phyloP scores from a whole-genome alignment of 208 protist genomes.

The Borovskyia barvae region DNA sequence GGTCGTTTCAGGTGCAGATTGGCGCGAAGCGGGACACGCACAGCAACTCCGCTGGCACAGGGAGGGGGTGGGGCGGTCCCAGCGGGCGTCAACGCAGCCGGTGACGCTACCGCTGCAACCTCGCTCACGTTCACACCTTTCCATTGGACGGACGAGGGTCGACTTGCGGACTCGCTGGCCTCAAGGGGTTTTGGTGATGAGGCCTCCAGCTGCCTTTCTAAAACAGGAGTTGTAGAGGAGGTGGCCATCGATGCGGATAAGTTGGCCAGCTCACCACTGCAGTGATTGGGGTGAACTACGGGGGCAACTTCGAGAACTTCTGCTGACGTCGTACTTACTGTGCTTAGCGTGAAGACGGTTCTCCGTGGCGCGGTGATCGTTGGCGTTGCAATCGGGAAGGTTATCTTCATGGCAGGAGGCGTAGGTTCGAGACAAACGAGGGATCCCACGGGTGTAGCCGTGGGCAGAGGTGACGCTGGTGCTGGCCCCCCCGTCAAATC shows the following conservation, averaged over 20 bases:
- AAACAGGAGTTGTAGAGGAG: no score
- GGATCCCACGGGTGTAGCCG: neutral
- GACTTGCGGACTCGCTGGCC: no score
- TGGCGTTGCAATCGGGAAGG: no score
- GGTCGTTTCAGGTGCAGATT: constrained; percentile 25
- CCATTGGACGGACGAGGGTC: no score
- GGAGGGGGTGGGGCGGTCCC: neutral
- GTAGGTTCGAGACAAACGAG: neutral
- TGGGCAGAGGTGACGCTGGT: neutral
- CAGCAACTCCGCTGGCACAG: neutral
- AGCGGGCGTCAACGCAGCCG: neutral
- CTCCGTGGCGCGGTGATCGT: constrained; percentile 9
- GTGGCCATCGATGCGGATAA: no score
- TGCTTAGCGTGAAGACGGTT: constrained; percentile 32
- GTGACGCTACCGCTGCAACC: no score
- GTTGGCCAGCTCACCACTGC: no score
- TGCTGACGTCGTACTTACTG: neutral
- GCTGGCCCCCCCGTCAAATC: constrained; percentile 4
- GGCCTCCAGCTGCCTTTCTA: no score
- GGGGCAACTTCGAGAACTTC: no score
- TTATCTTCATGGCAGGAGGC: neutral
- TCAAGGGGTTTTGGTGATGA: no score
- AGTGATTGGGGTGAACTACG: no score
- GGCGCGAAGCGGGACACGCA: constrained; percentile 15
- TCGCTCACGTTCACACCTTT: no score